phyloP scores from a whole-genome alignment of 1,284 basidiomycete species.

The Tremellales sp. region DNA sequence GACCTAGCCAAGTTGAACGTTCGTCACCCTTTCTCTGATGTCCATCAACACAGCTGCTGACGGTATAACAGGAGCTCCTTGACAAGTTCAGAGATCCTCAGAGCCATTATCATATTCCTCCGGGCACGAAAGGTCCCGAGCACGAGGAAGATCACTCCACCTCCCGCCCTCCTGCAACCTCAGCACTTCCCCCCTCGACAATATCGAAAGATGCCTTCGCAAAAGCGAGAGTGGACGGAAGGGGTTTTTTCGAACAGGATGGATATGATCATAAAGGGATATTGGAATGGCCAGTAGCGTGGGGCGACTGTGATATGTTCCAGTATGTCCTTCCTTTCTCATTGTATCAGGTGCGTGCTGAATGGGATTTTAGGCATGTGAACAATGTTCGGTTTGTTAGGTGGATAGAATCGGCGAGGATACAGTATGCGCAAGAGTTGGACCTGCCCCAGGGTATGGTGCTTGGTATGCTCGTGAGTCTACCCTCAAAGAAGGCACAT shows the following conservation, averaged over 20 bases:
- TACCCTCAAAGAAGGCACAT: background rate
- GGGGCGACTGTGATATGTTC: constrained; percentile 47
- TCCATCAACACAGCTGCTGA: background rate
- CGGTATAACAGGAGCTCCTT: constrained; percentile 34
- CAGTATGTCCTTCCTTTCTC: constrained; percentile 17
- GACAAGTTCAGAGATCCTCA: constrained; percentile 38
- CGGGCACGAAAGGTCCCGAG: constrained; percentile 34
- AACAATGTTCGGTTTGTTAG: constrained; percentile 44
- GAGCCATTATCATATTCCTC: constrained; percentile 38
- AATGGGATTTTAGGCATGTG: constrained; percentile 32
- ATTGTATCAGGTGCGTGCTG: background rate
- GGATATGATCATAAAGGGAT: constrained; percentile 34
- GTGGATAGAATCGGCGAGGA: constrained; percentile 42
- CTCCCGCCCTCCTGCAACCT: constrained; percentile 14
- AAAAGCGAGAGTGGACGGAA: constrained; percentile 11
- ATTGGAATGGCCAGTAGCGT: constrained; percentile 43
- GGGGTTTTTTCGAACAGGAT: constrained; percentile 20
- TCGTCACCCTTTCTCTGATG: background rate
- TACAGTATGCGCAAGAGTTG: constrained; percentile 32
- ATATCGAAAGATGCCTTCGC: background rate
- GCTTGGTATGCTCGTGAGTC: constrained; percentile 21
- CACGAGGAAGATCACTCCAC: constrained; percentile 38
- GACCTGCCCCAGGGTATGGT: constrained; percentile 25
- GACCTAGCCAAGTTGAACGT: background rate
- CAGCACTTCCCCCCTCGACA: background rate